These are phyloP conservation scores for Evernia prunastri DNA, from an alignment of 495 filamentous ascomycete species.

Conservation along the genomic window DNA sequence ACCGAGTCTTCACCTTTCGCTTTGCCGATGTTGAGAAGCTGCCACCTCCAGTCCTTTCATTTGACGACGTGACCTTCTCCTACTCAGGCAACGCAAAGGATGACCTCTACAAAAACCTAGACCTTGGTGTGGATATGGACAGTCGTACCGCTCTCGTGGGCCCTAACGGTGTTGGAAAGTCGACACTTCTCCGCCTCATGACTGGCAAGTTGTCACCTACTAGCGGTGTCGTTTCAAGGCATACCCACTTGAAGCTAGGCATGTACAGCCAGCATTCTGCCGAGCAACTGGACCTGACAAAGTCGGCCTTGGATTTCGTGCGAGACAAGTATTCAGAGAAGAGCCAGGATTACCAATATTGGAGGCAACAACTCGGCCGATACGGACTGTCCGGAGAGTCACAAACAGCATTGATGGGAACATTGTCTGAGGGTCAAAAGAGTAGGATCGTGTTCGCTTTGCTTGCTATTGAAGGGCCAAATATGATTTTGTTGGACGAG, in stretches of 20 bases:
- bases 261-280: slow-evolving; percentile 97
- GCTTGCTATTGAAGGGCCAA: slow-evolving; percentile 89
- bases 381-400: slow-evolving; percentile 88
- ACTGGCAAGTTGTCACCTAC: slow-evolving; percentile 91
- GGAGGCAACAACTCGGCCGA: slow-evolving; percentile 91
- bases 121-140: slow-evolving; percentile 99
- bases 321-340: slow-evolving; percentile 86
- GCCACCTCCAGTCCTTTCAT: slow-evolving; percentile 89
- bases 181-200: slow-evolving; percentile 95
- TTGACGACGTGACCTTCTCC: slow-evolving; percentile 96
- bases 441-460: slow-evolving; percentile 95
- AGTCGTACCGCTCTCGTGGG: slow-evolving; percentile 94
- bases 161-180: slow-evolving; percentile 99
- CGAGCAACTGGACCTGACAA: slow-evolving; percentile 96
- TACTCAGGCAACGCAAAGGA: slow-evolving; percentile 87
- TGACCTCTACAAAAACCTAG: slow-evolving; percentile 90
- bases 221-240: slow-evolving; percentile 69
- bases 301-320: slow-evolving; percentile 95
- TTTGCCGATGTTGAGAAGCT: slow-evolving; percentile 99
- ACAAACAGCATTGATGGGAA: slow-evolving; percentile 97
- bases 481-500: slow-evolving; percentile 97
- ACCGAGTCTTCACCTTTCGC: slow-evolving; percentile 94
- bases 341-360: slow-evolving; percentile 98
- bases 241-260: slow-evolving; percentile 97
- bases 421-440: slow-evolving; percentile 95